A percentile compares a stretch with the other conserved stretches of the same genome.
Evolutionary conservation across 306 rosid genomes (phyloP).

Genomic region (Vicia faba): DNA sequence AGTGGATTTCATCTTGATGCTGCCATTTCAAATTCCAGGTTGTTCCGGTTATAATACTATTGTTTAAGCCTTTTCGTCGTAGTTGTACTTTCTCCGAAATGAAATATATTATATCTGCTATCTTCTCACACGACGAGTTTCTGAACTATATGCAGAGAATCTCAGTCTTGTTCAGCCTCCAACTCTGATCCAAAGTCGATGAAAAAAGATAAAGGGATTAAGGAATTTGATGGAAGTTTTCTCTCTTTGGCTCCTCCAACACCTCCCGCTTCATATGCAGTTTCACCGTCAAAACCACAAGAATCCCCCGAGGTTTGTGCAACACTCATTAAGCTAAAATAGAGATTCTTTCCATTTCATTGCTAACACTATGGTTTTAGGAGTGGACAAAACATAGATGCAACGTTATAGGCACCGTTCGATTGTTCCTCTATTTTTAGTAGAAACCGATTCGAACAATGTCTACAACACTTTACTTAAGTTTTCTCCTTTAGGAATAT

Average conservation of each 20-base stretch:
- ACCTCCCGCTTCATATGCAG: slow-evolving; percentile 37
- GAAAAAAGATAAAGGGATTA: slow-evolving; percentile 43
- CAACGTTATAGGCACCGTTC: background rate
- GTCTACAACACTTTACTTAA: background rate
- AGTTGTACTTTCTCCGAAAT: background rate
- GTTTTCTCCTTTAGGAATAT: background rate
- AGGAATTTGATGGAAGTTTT: slow-evolving; percentile 49
- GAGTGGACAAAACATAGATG: background rate
- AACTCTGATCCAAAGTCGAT: slow-evolving; percentile 44
- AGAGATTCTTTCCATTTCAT: background rate
- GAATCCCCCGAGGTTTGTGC: slow-evolving; percentile 45
- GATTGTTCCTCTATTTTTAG: no score
- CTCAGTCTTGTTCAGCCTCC: slow-evolving; percentile 48
- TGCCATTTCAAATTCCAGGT: slow-evolving; percentile 54
- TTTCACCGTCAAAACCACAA: slow-evolving; percentile 42
- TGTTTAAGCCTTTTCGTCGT: slow-evolving; percentile 16
- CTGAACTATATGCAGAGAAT: slow-evolving; percentile 52
- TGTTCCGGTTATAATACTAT: slow-evolving; percentile 17
- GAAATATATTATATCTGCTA: background rate
- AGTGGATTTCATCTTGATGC: slow-evolving; percentile 39
- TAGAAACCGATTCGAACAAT: no score
- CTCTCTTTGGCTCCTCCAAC: slow-evolving; percentile 63
- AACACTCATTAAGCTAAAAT: slow-evolving; percentile 14
- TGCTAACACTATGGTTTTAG: background rate
- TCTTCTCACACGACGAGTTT: slow-evolving; percentile 34